Percentiles rank a stretch among this genome's conserved stretches.
Conservation (phyloP, 1,284 basidiomycete species). For the Xanthoconium separans region DNA sequence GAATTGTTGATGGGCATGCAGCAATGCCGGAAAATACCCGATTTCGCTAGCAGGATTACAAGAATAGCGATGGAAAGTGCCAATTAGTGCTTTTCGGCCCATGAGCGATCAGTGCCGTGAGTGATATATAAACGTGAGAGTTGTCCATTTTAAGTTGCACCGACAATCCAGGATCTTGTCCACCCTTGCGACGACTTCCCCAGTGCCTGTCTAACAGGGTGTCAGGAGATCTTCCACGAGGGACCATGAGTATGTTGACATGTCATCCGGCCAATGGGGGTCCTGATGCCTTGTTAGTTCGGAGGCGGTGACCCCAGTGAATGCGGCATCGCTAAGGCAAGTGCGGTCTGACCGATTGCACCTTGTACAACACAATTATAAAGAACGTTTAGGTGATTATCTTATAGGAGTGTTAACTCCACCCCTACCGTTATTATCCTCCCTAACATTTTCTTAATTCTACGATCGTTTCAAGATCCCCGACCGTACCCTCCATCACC, state of each 20-base stretch:
- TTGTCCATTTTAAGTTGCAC: slow-evolving; percentile 24
- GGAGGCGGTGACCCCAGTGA: slow-evolving; percentile 33
- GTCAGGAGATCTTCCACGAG: slow-evolving; percentile 29
- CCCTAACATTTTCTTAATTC: slow-evolving; percentile 22
- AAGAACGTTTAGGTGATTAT: slow-evolving; percentile 34
- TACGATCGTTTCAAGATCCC: slow-evolving; percentile 15
- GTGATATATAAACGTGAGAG: slow-evolving; percentile 38
- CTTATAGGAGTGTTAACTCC: slow-evolving; percentile 38
- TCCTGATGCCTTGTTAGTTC: slow-evolving; percentile 30
- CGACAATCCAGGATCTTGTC: slow-evolving; percentile 35
- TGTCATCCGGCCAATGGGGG: slow-evolving; percentile 32
- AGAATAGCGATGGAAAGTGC: slow-evolving; percentile 21
- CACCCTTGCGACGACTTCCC: slow-evolving; percentile 22
- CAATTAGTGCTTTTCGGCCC: slow-evolving; percentile 19
- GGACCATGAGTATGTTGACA: slow-evolving; percentile 36
- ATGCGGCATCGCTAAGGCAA: slow-evolving; percentile 37
- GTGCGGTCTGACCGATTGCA: slow-evolving; percentile 23
- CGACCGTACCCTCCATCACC: slow-evolving; percentile 15
- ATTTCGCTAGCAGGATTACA: slow-evolving; percentile 17
- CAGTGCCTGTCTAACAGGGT: slow-evolving; percentile 35
- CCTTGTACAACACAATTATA: slow-evolving; percentile 35
- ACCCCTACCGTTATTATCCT: slow-evolving; percentile 31
- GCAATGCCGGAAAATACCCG: slow-evolving; percentile 12
- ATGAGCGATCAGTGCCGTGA: slow-evolving; percentile 35
- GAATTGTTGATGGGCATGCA: slow-evolving; percentile 10